Evolutionary conservation across 2,329 filamentous ascomycete genomes (phyloP).

Genomic region (Thelonectria rubi): DNA sequence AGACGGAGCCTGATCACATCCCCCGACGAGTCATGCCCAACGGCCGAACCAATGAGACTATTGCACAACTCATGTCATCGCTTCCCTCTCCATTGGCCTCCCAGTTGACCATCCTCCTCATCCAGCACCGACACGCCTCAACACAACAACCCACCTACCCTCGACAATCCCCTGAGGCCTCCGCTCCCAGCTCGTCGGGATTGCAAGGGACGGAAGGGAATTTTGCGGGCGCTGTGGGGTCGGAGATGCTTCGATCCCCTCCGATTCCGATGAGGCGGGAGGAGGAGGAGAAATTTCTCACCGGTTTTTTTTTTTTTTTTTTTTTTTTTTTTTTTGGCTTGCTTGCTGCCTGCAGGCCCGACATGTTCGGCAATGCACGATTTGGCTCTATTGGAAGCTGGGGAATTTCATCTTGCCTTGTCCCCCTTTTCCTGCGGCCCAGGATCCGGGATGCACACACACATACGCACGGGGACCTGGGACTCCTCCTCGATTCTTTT

Average conservation of each 20-base stretch:
- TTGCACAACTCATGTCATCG: too few species aligned
- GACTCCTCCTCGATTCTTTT: too few species aligned
- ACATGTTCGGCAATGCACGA: conserved; percentile 13
- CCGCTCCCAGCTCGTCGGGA: not conserved
- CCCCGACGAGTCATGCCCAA: too few species aligned
- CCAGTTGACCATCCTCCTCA: too few species aligned
- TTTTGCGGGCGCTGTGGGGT: conserved; percentile 7
- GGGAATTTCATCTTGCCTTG: not conserved
- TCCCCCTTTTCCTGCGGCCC: not conserved
- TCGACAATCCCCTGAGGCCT: not conserved
- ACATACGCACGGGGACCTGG: too few species aligned
- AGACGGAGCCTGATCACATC: too few species aligned
- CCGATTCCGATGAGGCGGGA: conserved; percentile 12
- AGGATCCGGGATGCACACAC: conserved; percentile 11
- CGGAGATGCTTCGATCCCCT: conserved; percentile 11
- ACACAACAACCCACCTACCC: not conserved
- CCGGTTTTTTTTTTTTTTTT: too few species aligned
- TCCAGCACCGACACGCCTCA: not conserved
- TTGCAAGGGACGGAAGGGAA: not conserved
- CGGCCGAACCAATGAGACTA: too few species aligned
- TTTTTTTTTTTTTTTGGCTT: not conserved
- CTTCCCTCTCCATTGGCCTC: too few species aligned
- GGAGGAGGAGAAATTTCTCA: not conserved
- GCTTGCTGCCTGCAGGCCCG: not conserved
- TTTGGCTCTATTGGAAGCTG: conserved; percentile 3